phyloP scores from a whole-genome alignment of 192 early-diverging fungal genomes.

The Entophlyctis luteolus region DNA sequence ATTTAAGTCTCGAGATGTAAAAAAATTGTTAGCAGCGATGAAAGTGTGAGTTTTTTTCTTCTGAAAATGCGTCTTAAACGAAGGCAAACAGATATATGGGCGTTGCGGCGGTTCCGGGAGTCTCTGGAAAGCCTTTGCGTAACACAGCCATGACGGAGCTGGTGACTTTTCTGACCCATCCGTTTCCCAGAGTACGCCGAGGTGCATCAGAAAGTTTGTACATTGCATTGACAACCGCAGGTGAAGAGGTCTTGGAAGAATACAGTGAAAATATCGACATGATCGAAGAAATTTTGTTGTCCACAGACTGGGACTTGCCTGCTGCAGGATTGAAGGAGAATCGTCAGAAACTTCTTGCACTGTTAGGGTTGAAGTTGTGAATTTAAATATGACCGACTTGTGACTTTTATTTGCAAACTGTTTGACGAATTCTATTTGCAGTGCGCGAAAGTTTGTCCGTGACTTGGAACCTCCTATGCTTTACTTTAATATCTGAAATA shows the following conservation, averaged over 20 bases:
- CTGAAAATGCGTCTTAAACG: not conserved
- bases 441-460: no score
- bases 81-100: slow-evolving; percentile 28
- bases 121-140: slow-evolving; percentile 15
- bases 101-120: slow-evolving; percentile 34
- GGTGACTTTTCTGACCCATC: slow-evolving; percentile 64
- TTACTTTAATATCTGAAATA: no score
- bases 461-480: no score
- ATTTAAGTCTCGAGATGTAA: slow-evolving; percentile 52
- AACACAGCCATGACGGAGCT: slow-evolving; percentile 56
- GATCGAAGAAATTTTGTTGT: slow-evolving; percentile 60
- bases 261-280: slow-evolving; percentile 34
- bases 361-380: slow-evolving; percentile 11
- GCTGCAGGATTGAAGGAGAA: slow-evolving; percentile 39
- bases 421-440: no score
- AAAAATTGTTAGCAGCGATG: slow-evolving; percentile 61
- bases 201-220: slow-evolving; percentile 70
- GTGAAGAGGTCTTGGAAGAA: slow-evolving; percentile 41
- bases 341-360: slow-evolving; percentile 17
- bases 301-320: slow-evolving; percentile 62
- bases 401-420: no score
- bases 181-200: slow-evolving; percentile 73
- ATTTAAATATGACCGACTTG: no score
- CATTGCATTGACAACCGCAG: slow-evolving; percentile 51
- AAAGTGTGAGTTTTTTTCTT: slow-evolving; percentile 51